These are phyloP conservation scores for Nakazawaea holstii DNA, from an alignment of 805 yeast genomes.

Conservation along the genomic window DNA sequence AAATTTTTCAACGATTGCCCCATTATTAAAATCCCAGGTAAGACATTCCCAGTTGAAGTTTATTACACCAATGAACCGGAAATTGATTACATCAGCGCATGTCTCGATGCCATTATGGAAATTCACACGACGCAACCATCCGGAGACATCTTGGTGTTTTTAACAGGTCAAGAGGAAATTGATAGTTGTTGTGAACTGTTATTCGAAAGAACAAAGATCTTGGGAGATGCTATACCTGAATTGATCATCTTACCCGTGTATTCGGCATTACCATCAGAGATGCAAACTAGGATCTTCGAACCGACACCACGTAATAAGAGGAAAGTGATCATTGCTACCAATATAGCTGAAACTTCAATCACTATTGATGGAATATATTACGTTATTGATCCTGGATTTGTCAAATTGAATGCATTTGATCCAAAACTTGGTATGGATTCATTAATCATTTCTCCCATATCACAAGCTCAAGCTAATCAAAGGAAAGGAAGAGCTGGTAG, in stretches of 20 bases:
- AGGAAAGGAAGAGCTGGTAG: constrained; percentile 97
- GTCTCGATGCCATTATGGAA: constrained; percentile 79
- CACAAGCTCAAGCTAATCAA: constrained; percentile 94
- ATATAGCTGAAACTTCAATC: constrained; percentile 95
- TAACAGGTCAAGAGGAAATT: constrained; percentile 94
- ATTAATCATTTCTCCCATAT: constrained; percentile 75
- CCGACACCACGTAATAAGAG: constrained; percentile 80
- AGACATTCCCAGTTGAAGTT: constrained; percentile 86
- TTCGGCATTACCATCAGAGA: constrained; percentile 85
- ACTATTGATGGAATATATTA: constrained; percentile 91
- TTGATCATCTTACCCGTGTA: constrained; percentile 81
- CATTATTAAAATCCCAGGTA: constrained; percentile 77
- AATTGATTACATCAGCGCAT: constrained; percentile 77
- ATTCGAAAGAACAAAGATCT: constrained; percentile 52
- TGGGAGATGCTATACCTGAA: constrained; percentile 61
- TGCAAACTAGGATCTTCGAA: constrained; percentile 84
- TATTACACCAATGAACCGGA: constrained; percentile 79
- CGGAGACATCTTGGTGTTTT: constrained; percentile 79
- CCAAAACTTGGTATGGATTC: constrained; percentile 90
- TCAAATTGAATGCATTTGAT: constrained; percentile 84
- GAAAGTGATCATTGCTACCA: constrained; percentile 90
- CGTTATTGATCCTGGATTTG: constrained; percentile 94
- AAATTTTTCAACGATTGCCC: constrained; percentile 78
- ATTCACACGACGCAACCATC: constrained; percentile 73
- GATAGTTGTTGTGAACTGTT: constrained; percentile 81